These are phyloP conservation scores for Nymphaea colorata DNA, from an alignment of 164 flowering plant genomes.

Conservation along the genomic window DNA sequence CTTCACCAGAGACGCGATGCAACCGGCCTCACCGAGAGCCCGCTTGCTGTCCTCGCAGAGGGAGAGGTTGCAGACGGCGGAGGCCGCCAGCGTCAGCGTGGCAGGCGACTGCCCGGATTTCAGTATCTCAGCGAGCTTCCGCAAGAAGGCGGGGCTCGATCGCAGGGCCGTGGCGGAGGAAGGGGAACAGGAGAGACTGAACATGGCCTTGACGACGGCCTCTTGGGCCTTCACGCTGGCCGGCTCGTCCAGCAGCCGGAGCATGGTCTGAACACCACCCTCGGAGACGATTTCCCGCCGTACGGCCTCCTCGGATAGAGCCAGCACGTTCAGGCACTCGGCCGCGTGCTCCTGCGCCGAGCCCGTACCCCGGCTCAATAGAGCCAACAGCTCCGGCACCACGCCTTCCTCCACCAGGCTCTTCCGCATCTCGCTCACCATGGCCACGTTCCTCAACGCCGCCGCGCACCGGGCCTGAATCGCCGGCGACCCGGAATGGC, in stretches of 20 bases:
- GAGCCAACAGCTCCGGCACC: slow-evolving; percentile 34
- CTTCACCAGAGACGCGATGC: slow-evolving; percentile 50
- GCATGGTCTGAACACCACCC: slow-evolving; percentile 26
- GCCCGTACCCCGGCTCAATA: slow-evolving; percentile 26
- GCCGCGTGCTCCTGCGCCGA: slow-evolving; percentile 41
- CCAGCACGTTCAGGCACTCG: slow-evolving; percentile 32
- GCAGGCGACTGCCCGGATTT: slow-evolving; percentile 27
- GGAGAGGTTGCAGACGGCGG: slow-evolving; percentile 31
- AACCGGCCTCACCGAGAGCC: slow-evolving; percentile 23
- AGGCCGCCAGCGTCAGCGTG: slow-evolving; percentile 40
- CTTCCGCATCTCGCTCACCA: slow-evolving; percentile 36
- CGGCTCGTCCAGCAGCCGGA: slow-evolving; percentile 35
- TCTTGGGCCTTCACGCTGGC: slow-evolving; percentile 36
- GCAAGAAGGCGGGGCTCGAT: slow-evolving; percentile 30
- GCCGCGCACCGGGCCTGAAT: slow-evolving; percentile 41
- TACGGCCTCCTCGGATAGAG: slow-evolving; percentile 31
- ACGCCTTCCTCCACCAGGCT: slow-evolving; percentile 57
- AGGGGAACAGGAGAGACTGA: slow-evolving; percentile 29
- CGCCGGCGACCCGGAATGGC: slow-evolving; percentile 43
- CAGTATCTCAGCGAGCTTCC: slow-evolving; percentile 38
- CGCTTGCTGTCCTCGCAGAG: slow-evolving; percentile 46
- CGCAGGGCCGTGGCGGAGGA: slow-evolving; percentile 21
- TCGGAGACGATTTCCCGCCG: slow-evolving; percentile 31
- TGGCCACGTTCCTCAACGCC: slow-evolving; percentile 40
- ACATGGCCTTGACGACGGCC: slow-evolving; percentile 37